Base-by-base conservation (phyloP, 352 stramenopile genomes). In the Thalassiosira mediterranea region DNA sequence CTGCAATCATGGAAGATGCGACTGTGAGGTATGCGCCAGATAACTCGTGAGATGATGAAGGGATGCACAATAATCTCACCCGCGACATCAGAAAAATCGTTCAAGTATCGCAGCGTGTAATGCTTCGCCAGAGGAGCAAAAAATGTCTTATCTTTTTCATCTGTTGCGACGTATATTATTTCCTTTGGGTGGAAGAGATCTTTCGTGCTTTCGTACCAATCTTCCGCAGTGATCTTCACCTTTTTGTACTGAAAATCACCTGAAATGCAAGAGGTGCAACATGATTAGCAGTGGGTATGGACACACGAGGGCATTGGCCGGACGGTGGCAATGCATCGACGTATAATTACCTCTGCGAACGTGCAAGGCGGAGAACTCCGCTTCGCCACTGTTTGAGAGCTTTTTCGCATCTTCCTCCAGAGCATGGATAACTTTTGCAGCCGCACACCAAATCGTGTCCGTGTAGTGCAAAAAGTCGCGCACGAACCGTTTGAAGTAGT, bases 101-200 rank as follows among this genome's bases (percentile, higher is more conserved):
- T 79, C 15, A 95, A 79, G 58, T 94, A 94, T 17, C 67, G 59
- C 19, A 96, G 28, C 13, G 81, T 74, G 48, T 87, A 76, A 49
- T 88, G 70, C 46, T 83, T 44, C 19, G 38, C 76, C 31, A 96
- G 80, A 15, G 84, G 54, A 44, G 94, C 78, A 77, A 95, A 96
- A 32, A 91, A 90, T 2, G 75, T 79, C 21, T 83, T 79, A 71
- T 95, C 75, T 8, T 70, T 74, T 60, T 91, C 86, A 59, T 96
- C 91, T 25, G 91, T 95, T 10, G 88, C 88, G 58, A 96, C 78
- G 48, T 90, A 96, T 10, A 95, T 60, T 19, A 93, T 81, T 72
- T 84, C 78, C 0, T 80, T 68, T 8, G 65, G 56, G 21, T 66
- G 60, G 46, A 90, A 84, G 7, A 87, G 19, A 28, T 85, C 75